Evolutionary conservation across 2,329 filamentous ascomycete genomes (phyloP).

Genomic region (Berkeleyomyces rouxiae): DNA sequence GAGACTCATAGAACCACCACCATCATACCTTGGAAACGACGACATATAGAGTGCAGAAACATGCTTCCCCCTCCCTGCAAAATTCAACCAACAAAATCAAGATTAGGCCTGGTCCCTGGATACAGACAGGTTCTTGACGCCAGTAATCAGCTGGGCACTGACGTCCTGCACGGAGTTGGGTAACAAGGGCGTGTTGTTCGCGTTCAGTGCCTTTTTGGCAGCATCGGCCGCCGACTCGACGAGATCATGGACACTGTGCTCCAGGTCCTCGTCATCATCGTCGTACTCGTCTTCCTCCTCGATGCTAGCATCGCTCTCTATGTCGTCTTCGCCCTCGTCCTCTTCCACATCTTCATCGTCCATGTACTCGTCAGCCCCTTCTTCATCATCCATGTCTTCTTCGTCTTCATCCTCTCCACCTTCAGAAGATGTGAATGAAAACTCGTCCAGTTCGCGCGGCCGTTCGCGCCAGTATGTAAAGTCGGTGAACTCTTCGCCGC

Average conservation of each 20-base stretch:
- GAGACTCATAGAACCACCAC: not conserved
- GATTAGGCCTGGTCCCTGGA: slow-evolving; percentile 4
- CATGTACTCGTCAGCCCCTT: slow-evolving; percentile 33
- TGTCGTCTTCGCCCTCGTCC: slow-evolving; percentile 23
- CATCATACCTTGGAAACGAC: not conserved
- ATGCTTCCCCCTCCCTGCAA: not conserved
- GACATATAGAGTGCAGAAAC: not conserved
- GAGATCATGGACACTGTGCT: slow-evolving; percentile 7
- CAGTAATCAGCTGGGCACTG: slow-evolving; percentile 14
- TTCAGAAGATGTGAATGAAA: slow-evolving; percentile 60
- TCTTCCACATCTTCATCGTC: slow-evolving; percentile 24
- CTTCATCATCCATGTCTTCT: slow-evolving; percentile 33
- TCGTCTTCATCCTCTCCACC: slow-evolving; percentile 34
- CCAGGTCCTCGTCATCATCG: slow-evolving; percentile 19
- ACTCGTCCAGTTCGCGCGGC: slow-evolving; percentile 72
- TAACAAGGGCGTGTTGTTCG: not conserved
- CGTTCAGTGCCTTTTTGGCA: slow-evolving; percentile 8
- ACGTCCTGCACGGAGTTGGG: slow-evolving; percentile 10
- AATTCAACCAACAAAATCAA: not conserved
- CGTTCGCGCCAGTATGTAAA: slow-evolving; percentile 91
- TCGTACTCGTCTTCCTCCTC: slow-evolving; percentile 27
- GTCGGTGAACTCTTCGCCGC: slow-evolving; percentile 89
- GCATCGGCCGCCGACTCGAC: slow-evolving; percentile 8
- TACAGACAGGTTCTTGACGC: slow-evolving; percentile 14
- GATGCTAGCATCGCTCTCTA: slow-evolving; percentile 23